Conservation (phyloP, 768 basidiomycete species). For the Pleurotus ostreatus region DNA sequence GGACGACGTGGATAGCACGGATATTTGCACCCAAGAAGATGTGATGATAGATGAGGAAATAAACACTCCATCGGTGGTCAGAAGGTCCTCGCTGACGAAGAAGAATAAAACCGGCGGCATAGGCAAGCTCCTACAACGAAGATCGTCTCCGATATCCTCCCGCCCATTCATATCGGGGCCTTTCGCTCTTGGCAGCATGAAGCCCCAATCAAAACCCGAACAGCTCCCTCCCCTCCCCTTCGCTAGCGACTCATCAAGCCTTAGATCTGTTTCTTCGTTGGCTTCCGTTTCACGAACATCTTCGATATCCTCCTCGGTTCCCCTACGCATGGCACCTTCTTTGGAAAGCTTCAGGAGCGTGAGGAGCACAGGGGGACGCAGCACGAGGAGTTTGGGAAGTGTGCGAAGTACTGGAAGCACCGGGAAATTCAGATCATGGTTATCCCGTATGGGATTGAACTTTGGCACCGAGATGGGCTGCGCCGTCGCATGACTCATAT, state of each 20-base stretch:
- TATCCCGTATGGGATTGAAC: slow-evolving; percentile 28
- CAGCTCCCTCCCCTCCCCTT: slow-evolving; percentile 2
- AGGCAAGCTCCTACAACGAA: slow-evolving; percentile 28
- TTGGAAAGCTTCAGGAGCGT: slow-evolving; percentile 44
- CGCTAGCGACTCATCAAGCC: not conserved
- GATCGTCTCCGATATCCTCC: slow-evolving; percentile 19
- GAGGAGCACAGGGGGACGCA: slow-evolving; percentile 34
- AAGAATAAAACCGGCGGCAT: not conserved
- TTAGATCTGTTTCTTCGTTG: not conserved
- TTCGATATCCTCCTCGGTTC: slow-evolving; percentile 9
- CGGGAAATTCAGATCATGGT: slow-evolving; percentile 36
- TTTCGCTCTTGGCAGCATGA: slow-evolving; percentile 33
- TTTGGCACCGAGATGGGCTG: slow-evolving; percentile 13
- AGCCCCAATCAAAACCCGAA: slow-evolving; percentile 1
- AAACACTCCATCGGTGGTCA: slow-evolving; percentile 2
- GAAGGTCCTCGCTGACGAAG: not conserved
- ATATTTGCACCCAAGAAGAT: slow-evolving; percentile 12
- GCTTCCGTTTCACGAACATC: not conserved
- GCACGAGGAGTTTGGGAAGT: slow-evolving; percentile 39
- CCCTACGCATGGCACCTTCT: slow-evolving; percentile 34
- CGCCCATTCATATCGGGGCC: slow-evolving; percentile 42
- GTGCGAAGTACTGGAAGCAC: slow-evolving; percentile 37
- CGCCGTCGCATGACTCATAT: slow-evolving; percentile 2
- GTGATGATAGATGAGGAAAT: slow-evolving; percentile 6
- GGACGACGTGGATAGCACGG: not conserved